Conservation (phyloP, 2,329 filamentous ascomycete species). For the Botrytis porri region DNA sequence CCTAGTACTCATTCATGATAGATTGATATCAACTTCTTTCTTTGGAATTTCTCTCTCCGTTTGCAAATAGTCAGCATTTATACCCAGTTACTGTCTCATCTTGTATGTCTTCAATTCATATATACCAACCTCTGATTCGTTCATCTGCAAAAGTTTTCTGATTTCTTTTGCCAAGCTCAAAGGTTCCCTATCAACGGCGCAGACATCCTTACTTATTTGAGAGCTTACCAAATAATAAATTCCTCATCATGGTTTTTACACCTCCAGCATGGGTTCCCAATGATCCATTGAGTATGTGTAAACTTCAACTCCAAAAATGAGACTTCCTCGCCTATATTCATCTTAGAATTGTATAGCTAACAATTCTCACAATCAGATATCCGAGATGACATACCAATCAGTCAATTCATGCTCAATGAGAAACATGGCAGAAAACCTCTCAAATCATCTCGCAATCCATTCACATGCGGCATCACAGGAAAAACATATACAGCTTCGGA, state of each 20-base stretch:
- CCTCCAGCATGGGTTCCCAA: slow-evolving; percentile 60
- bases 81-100: background rate
- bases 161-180: background rate
- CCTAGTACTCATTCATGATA: background rate
- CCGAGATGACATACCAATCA: slow-evolving; percentile 71
- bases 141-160: background rate
- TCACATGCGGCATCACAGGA: slow-evolving; percentile 73
- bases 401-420: slow-evolving; percentile 75
- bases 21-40: background rate
- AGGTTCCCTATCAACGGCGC: background rate
- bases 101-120: background rate
- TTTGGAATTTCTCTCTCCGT: background rate
- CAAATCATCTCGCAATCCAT: slow-evolving; percentile 63
- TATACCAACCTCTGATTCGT: background rate
- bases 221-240: background rate
- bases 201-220: background rate
- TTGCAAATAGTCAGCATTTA: background rate
- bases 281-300: slow-evolving; percentile 51
- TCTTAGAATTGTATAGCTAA: slow-evolving; percentile 13
- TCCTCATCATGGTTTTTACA: slow-evolving; percentile 46
- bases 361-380: slow-evolving; percentile 21
- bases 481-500: slow-evolving; percentile 62
- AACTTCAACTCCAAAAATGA: background rate
- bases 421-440: slow-evolving; percentile 64
- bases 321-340: background rate